Conservation (phyloP, 192 early-diverging fungal genomes). For the Fimicolochytrium jonesii region DNA sequence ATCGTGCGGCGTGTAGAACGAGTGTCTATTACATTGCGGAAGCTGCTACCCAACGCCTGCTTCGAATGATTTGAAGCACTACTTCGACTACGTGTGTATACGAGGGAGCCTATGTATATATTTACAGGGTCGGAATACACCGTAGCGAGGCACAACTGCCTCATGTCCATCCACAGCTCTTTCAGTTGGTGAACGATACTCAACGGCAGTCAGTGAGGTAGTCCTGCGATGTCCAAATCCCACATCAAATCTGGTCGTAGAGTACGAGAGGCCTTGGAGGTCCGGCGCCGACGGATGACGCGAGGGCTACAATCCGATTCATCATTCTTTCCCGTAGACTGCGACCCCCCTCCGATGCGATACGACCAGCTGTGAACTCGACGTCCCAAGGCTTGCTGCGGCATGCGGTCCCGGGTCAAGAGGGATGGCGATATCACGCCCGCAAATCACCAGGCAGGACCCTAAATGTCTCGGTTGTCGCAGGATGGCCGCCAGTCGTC, state of each 20-base stretch:
- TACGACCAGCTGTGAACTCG: background rate
- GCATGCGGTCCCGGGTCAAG: background rate
- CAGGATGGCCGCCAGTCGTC: too few relatives aligned
- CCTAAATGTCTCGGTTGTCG: too few relatives aligned
- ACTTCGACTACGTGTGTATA: too few relatives aligned
- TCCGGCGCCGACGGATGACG: background rate
- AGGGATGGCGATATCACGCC: background rate
- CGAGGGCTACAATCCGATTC: background rate
- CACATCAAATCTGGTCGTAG: background rate
- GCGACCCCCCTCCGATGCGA: too few relatives aligned
- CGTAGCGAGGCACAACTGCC: background rate
- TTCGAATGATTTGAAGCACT: too few relatives aligned
- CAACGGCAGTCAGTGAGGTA: background rate
- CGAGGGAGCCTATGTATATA: background rate
- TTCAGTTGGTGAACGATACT: background rate
- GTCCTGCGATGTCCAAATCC: background rate
- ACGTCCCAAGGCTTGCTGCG: background rate
- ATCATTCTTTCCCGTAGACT: background rate
- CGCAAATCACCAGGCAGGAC: background rate
- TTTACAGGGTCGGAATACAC: background rate
- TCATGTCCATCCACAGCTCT: background rate
- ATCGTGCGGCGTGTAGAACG: background rate
- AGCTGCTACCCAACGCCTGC: background rate
- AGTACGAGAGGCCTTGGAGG: background rate
- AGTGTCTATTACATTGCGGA: conserved; percentile 28